These are phyloP conservation scores for Fusarium sp. DNA, from an alignment of 2,329 filamentous ascomycete species.

Conservation along the genomic window DNA sequence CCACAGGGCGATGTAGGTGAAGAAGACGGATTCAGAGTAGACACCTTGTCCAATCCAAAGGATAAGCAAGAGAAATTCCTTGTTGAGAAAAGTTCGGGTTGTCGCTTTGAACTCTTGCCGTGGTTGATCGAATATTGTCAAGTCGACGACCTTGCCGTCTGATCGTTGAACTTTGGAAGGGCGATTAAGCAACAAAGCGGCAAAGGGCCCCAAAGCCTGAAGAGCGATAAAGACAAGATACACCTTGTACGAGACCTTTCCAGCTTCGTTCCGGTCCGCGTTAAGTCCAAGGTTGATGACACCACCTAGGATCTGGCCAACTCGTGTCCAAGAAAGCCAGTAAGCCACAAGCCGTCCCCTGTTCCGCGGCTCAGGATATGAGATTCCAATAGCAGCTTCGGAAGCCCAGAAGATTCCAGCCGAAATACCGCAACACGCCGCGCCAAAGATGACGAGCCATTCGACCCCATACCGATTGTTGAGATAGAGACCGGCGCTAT, in stretches of 20 bases:
- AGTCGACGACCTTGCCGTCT: constrained; percentile 68
- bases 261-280: constrained; percentile 61
- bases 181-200: constrained; percentile 66
- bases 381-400: constrained; percentile 55
- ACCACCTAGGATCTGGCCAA: constrained; percentile 66
- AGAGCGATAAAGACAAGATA: constrained; percentile 75
- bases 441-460: constrained; percentile 57
- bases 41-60: constrained; percentile 74
- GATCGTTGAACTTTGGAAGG: constrained; percentile 69
- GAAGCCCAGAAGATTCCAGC: constrained; percentile 51
- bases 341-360: constrained; percentile 69
- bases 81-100: constrained; percentile 65
- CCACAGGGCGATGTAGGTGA: constrained; percentile 58
- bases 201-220: constrained; percentile 69
- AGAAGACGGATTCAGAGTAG: constrained; percentile 71
- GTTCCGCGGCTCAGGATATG: constrained; percentile 74
- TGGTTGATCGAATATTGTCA: constrained; percentile 64
- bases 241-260: constrained; percentile 72
- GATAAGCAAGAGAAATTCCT: constrained; percentile 69
- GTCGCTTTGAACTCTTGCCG: constrained; percentile 68
- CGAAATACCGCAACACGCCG: constrained; percentile 53
- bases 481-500: constrained; percentile 55
- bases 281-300: constrained; percentile 75
- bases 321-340: constrained; percentile 69
- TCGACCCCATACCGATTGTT: constrained; percentile 56